Base-by-base conservation (phyloP, 2,329 filamentous ascomycete species). In the Colletotrichum sp. region DNA sequence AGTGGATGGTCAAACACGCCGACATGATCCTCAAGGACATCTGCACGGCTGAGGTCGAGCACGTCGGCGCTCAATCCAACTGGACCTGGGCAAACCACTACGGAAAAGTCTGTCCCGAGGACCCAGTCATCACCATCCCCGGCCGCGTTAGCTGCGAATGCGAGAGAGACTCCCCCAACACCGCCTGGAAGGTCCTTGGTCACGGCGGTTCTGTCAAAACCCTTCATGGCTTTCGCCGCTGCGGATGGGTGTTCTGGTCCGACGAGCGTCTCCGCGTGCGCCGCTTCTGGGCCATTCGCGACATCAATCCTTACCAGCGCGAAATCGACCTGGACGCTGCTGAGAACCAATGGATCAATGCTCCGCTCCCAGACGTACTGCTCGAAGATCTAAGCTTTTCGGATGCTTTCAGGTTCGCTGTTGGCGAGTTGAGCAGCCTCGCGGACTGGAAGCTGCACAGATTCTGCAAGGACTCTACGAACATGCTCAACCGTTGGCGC, bases 191-290 rank as follows among this genome's bases (percentile, higher is more conserved):
- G 16, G 30, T 63, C 9, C 18, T 74, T 43, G 16, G 69, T 24
- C 15, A n/a, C 7, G 59, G 39, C 55, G 63, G 21, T n/a, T n/a
- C 15, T 18, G 28, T 34, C 21, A 57, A 48, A 55, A 67, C 30
- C 26, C 28, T 30, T n/a, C 18, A 7, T 6, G 48, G 48, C 30
- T 34, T 39, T 32, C 66, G 57, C 18, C 66, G 71, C 30, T 63
- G 57, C 66, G 71, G 57, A 13, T 74, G 71, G 57, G 71, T 70
- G 8, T 64, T 70, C 32, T 74, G 71, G 71, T 39, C 48, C 57
- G 66, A 74, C 9, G 15, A 28, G 13, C 66, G 66, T 21, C 71
- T 74, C 39, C 30, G 32, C 28, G 9, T 2, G 24, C 30, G 16
- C 8, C 48, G 26, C 63, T 72, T 72, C 63, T 72, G 70, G 70